Base-by-base conservation (phyloP, 2,329 filamentous ascomycete genomes). In the Fusarium longipes region DNA sequence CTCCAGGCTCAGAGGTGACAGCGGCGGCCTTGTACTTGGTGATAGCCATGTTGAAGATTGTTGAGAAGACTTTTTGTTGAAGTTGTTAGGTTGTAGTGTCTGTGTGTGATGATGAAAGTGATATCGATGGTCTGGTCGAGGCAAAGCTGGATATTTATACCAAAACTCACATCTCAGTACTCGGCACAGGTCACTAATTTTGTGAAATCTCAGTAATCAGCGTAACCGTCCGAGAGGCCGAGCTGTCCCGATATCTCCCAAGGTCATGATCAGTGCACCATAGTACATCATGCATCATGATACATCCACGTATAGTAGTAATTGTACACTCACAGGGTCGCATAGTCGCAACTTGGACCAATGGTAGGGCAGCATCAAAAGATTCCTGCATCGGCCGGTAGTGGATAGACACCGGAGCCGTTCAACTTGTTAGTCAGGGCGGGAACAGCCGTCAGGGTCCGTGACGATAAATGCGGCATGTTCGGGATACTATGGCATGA, bases 21-120 rank as follows among this genome's bases (percentile, higher is more conserved):
- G 68, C 68, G 11, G 69, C 69, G 2, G 69, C 69, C 43, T 71
- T 71, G 57, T 71, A 71, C 66, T 71, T 71, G 35, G 66, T 67
- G 43, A 71, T 71, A 52, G 52, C 65, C 68, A 70, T 70, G 3
- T 22, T 64, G 54, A 29, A 17, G 15, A 4, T 11, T 6, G 3
- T 35, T 29, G 4, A 11, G 25, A 18, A 39, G 10, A 10, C 40
- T 8, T 25, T 29, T 18, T 36, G 20, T 29, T 32, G n/a, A 15
- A 20, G 18, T 5, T 43, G 17, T 14, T 27, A 47, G 12, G 12
- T 36, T 22, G 14, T 6, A 6, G 22, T 56, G 25, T 24, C 29
- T 61, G 8, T 56, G 33, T 27, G n/a, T 35, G 20, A 7, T 47
- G 36, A 25, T 18, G 30, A 10, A 3, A 29, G 22, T 36, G 33